Evolutionary conservation across 257 asterid genomes (phyloP).

Genomic region (Penstemon eatonii): DNA sequence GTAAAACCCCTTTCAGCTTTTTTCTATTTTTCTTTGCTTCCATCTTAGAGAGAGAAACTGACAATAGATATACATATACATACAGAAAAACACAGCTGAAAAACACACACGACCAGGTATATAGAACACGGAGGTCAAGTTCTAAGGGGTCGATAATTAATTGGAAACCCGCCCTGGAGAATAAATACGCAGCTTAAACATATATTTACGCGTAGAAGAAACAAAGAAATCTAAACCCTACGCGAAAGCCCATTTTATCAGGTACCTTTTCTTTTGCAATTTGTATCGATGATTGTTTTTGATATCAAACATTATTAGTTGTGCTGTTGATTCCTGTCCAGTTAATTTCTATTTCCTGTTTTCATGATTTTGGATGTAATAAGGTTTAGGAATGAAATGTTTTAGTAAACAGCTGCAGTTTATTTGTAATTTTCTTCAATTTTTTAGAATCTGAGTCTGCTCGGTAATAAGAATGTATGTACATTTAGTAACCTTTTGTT

Average conservation of each 20-base stretch:
- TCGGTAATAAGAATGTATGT: no score
- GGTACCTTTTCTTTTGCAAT: conserved; percentile 31
- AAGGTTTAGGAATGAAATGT: background rate
- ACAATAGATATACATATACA: conserved; percentile 12
- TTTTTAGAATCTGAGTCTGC: conserved; percentile 14
- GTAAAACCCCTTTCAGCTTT: no score
- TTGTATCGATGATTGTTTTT: conserved; percentile 7
- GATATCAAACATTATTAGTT: conserved; percentile 14
- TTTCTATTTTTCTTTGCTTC: no score
- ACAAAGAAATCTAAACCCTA: conserved; percentile 39
- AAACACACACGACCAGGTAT: no score
- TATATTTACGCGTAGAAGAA: conserved; percentile 22
- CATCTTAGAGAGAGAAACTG: background rate
- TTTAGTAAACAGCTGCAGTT: background rate
- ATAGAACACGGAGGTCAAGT: background rate
- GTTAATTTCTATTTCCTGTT: no score
- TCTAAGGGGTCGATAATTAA: conserved; percentile 16
- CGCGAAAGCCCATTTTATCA: conserved; percentile 29
- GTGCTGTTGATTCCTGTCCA: background rate
- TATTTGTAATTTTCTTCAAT: background rate
- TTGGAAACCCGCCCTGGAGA: conserved; percentile 24
- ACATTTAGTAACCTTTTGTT: conserved; percentile 1
- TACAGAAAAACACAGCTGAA: conserved; percentile 12
- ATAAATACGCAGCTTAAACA: conserved; percentile 5
- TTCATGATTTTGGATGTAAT: no score